Conservation (phyloP, 1,139 yeast species). For the Candida smagusa region DNA sequence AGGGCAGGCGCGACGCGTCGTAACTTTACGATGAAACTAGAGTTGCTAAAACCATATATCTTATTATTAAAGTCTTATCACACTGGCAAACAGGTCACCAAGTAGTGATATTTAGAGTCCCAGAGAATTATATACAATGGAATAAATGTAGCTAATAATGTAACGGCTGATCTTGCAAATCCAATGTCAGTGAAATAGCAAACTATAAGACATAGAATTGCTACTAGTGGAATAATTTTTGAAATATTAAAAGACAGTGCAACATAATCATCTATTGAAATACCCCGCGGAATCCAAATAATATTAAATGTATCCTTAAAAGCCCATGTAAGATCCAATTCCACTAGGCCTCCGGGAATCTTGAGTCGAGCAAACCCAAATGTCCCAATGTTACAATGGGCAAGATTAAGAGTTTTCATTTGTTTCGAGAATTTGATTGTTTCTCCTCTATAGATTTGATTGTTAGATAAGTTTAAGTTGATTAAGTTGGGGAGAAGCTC, state of each 20-base stretch:
- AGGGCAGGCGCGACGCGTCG: slow-evolving; percentile 1
- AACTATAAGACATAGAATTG: neutral
- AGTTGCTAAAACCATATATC: no score
- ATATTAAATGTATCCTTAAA: neutral
- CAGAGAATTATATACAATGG: neutral
- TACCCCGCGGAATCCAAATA: neutral
- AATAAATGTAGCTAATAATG: neutral
- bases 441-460: neutral
- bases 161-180: neutral
- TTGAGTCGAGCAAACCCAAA: neutral
- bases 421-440: neutral
- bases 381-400: neutral
- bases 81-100: neutral
- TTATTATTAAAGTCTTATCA: neutral
- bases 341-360: neutral
- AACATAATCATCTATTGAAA: neutral
- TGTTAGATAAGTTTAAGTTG: neutral
- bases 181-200: neutral
- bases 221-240: neutral
- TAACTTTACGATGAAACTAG: neutral
- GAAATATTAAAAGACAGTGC: neutral
- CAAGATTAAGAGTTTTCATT: neutral
- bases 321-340: neutral
- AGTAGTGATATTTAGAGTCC: neutral
- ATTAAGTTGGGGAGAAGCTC: neutral